These are phyloP conservation scores for Paulownia fortunei DNA, from an alignment of 257 asterid genomes.

Conservation along the genomic window DNA sequence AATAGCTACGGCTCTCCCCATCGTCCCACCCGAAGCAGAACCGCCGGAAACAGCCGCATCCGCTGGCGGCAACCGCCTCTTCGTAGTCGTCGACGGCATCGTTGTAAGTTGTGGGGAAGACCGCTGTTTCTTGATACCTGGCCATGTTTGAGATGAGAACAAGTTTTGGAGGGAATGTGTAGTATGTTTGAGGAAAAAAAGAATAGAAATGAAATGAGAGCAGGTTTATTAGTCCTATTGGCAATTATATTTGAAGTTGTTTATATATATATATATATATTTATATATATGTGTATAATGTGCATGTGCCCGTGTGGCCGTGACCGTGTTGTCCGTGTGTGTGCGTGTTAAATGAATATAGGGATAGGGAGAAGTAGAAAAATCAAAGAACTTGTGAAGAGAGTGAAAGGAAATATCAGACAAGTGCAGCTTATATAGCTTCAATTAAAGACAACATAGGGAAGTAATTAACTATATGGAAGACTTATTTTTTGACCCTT, in stretches of 20 bases:
- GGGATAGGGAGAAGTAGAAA: conserved; percentile 1
- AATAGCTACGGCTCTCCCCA: conserved; percentile 28
- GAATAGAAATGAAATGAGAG: not conserved
- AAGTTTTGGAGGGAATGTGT: not conserved
- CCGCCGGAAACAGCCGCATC: conserved; percentile 42
- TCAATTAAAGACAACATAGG: not conserved
- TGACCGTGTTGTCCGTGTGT: conserved; percentile 9
- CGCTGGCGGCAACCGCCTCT: not conserved
- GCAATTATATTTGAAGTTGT: not conserved
- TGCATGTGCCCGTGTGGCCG: not conserved
- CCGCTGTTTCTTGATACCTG: not conserved
- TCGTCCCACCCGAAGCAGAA: conserved; percentile 34
- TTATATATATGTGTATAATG: not conserved
- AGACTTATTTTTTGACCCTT: not conserved
- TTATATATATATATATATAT: not conserved
- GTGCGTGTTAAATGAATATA: not conserved
- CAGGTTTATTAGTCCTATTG: not conserved
- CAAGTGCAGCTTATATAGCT: not conserved
- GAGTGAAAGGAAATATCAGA: conserved; percentile 1
- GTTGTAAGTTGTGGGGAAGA: not conserved
- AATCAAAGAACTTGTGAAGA: not conserved
- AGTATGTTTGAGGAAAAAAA: not conserved
- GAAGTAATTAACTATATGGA: not conserved
- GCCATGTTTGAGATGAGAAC: conserved; percentile 19
- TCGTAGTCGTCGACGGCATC: not conserved